A percentile compares a stretch with the other conserved stretches of the same genome.
These are phyloP conservation scores for Cladosporium oxysporum DNA, from an alignment of 2,329 filamentous ascomycete genomes.

Conservation along the genomic window DNA sequence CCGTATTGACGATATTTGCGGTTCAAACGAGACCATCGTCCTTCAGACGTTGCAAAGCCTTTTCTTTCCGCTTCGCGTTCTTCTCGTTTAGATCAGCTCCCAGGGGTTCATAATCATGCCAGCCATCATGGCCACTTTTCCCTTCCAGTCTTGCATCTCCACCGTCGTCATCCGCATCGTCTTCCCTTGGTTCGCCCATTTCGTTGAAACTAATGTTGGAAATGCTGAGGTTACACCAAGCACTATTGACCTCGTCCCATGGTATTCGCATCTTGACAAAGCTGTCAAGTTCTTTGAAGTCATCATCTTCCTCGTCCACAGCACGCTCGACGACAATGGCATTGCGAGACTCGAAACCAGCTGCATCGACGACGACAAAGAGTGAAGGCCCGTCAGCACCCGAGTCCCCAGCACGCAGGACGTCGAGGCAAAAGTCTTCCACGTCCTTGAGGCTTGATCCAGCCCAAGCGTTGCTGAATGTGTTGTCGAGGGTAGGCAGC, in stretches of 20 bases:
- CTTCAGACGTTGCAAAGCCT: background rate
- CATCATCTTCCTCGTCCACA: constrained; percentile 13
- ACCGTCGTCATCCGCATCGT: background rate
- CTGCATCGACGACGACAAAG: constrained; percentile 22
- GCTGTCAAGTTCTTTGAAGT: background rate
- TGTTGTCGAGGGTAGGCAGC: constrained; percentile 3
- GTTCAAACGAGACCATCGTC: background rate
- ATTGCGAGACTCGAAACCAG: constrained; percentile 18
- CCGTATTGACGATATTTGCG: background rate
- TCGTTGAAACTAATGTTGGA: background rate
- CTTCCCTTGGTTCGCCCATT: background rate
- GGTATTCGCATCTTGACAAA: constrained; percentile 24
- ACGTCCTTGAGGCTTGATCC: constrained; percentile 22
- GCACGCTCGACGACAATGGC: constrained; percentile 18
- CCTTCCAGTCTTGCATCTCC: background rate
- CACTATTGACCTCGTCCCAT: constrained; percentile 21
- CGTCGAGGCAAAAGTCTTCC: constrained; percentile 22
- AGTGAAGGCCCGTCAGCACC: constrained; percentile 6
- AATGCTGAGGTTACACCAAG: constrained; percentile 23
- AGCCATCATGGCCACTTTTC: background rate
- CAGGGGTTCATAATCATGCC: background rate
- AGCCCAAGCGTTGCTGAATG: constrained; percentile 21
- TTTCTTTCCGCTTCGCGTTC: background rate
- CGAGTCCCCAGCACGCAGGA: background rate
- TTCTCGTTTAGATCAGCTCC: background rate